phyloP scores from a whole-genome alignment of 331 rosid genomes.

The Quercus phellos region DNA sequence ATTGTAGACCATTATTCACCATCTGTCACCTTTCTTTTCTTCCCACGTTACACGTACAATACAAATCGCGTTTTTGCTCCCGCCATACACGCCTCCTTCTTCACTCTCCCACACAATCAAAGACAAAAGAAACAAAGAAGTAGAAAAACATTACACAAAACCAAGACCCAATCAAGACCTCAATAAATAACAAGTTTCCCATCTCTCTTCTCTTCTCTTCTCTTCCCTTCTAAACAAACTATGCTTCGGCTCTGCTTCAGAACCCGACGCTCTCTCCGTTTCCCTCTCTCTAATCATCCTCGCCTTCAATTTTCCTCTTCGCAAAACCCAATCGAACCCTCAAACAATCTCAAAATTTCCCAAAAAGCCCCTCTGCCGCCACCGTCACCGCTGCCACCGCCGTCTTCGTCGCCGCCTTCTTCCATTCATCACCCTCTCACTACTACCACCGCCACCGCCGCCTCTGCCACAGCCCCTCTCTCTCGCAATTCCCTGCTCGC shows the following conservation, averaged over 20 bases:
- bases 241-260: constrained; percentile 57
- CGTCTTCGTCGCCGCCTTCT: background rate
- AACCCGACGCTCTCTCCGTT: constrained; percentile 41
- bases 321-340: constrained; percentile 24
- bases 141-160: background rate
- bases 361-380: constrained; percentile 34
- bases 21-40: background rate
- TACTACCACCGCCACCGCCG: background rate
- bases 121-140: too few species aligned
- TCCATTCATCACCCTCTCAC: constrained; percentile 11
- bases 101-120: background rate
- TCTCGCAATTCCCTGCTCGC: constrained; percentile 38
- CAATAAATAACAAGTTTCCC: background rate
- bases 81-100: constrained; percentile 45
- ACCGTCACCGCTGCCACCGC: background rate
- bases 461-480: background rate
- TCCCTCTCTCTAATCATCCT: constrained; percentile 13
- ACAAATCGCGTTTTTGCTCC: constrained; percentile 36
- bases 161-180: background rate
- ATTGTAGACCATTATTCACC: background rate
- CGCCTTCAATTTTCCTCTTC: constrained; percentile 24
- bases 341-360: constrained; percentile 23
- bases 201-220: background rate
- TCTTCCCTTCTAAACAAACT: background rate
- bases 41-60: background rate